These are phyloP conservation scores for Agastache rugosa DNA, from an alignment of 257 asterid species.

Conservation along the genomic window DNA sequence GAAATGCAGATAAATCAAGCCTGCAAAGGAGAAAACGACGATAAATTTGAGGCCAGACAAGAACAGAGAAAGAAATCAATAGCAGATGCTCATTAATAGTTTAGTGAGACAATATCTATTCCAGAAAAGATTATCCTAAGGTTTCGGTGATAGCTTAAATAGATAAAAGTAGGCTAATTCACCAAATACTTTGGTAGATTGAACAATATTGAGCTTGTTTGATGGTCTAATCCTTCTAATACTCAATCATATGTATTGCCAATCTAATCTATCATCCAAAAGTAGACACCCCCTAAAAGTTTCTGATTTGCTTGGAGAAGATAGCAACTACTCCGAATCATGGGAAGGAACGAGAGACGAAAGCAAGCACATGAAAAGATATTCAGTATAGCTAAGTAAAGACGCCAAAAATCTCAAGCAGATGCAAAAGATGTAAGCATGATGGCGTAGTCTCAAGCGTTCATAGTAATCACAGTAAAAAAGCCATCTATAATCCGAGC, in stretches of 20 bases:
- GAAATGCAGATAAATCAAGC: background rate
- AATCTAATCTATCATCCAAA: background rate
- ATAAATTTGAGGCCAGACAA: background rate
- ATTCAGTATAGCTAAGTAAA: background rate
- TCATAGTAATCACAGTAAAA: background rate
- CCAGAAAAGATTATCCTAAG: background rate
- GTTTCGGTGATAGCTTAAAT: too few relatives aligned
- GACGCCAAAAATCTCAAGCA: background rate
- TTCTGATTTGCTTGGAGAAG: background rate
- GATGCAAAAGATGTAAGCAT: background rate
- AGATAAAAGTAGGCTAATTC: background rate
- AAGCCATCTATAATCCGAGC: background rate
- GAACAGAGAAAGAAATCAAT: background rate
- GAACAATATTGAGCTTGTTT: background rate
- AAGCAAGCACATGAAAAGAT: background rate
- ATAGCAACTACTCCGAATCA: background rate
- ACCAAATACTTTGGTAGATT: background rate
- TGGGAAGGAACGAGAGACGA: background rate
- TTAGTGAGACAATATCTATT: background rate
- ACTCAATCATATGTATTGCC: background rate
- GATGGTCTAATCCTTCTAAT: background rate
- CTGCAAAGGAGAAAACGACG: slow-evolving; percentile 7
- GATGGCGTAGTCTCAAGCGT: background rate
- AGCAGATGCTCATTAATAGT: background rate
- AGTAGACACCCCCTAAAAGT: background rate